phyloP scores from a whole-genome alignment of 129 eudicot species.

The Arctium lappa region DNA sequence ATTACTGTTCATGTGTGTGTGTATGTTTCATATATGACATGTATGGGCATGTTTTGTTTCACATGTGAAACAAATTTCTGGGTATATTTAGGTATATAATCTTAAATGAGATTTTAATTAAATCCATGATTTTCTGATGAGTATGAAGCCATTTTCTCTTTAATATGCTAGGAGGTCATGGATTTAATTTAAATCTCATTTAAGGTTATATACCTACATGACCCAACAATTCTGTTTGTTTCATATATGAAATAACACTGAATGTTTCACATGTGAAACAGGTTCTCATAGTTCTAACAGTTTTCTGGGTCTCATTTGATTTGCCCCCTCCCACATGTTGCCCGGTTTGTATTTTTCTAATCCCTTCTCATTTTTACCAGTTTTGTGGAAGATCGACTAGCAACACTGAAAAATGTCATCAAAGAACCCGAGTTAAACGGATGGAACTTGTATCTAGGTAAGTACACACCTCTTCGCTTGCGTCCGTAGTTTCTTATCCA shows the following conservation, averaged over 20 bases:
- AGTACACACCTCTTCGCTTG: neutral
- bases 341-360: neutral
- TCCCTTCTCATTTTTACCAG: constrained; percentile 33
- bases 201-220: neutral
- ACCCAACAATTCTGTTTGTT: neutral
- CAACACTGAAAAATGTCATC: constrained; percentile 90
- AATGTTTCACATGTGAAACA: neutral
- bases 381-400: constrained; percentile 96
- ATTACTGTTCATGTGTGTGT: neutral
- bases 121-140: too few species aligned
- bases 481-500: neutral
- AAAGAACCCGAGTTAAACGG: constrained; percentile 79
- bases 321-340: neutral
- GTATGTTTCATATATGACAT: neutral
- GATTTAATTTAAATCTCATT: too few species aligned
- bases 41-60: neutral
- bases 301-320: neutral
- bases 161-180: too few species aligned
- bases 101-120: too few species aligned
- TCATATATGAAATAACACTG: neutral
- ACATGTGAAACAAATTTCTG: neutral
- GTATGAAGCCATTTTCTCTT: too few species aligned
- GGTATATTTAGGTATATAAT: neutral
- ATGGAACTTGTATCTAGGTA: constrained; percentile 98
- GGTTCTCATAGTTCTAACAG: neutral